phyloP scores from a whole-genome alignment of 1,284 basidiomycete species.

The Bjerkandera adusta region DNA sequence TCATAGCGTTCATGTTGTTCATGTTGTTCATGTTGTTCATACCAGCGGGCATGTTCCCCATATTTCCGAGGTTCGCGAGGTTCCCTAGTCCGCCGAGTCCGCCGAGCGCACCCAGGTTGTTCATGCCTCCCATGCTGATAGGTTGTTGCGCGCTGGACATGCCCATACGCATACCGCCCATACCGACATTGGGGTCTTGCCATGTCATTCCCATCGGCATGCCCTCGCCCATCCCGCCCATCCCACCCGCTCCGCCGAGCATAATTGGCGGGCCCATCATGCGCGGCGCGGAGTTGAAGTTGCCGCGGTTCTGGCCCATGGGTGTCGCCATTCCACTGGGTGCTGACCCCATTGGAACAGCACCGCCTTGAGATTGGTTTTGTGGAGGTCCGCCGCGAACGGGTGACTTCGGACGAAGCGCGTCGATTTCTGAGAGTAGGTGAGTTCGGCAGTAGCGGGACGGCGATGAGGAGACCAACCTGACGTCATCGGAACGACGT shows the following conservation, averaged over 20 bases:
- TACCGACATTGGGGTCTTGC: conserved; percentile 21
- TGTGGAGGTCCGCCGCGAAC: conserved; percentile 36
- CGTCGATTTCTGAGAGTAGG: conserved; percentile 66
- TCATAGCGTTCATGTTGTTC: conserved; percentile 23
- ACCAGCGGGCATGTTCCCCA: conserved; percentile 20
- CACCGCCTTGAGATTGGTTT: conserved; percentile 1
- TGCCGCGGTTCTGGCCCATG: conserved; percentile 21
- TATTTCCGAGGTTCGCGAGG: conserved; percentile 23
- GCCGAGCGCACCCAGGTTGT: conserved; percentile 9
- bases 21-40: conserved; percentile 19
- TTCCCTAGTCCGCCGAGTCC: conserved; percentile 13
- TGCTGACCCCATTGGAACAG: conserved; percentile 8
- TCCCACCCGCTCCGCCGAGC: conserved; percentile 17
- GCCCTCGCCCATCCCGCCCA: conserved; percentile 25
- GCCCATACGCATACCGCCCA: conserved; percentile 32
- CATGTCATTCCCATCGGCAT: conserved; percentile 31
- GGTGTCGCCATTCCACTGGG: conserved; percentile 24
- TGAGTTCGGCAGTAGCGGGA: conserved; percentile 18
- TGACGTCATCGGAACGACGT: conserved; percentile 66
- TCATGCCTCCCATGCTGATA: conserved; percentile 26
- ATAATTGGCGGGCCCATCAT: conserved; percentile 50
- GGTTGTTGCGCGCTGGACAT: conserved; percentile 17
- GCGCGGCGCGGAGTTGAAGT: conserved; percentile 31
- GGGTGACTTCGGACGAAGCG: conserved; percentile 86
- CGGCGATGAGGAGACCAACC: conserved; percentile 24